Conservation (phyloP, 2,329 filamentous ascomycete species). For the Diaporthe sp. region DNA sequence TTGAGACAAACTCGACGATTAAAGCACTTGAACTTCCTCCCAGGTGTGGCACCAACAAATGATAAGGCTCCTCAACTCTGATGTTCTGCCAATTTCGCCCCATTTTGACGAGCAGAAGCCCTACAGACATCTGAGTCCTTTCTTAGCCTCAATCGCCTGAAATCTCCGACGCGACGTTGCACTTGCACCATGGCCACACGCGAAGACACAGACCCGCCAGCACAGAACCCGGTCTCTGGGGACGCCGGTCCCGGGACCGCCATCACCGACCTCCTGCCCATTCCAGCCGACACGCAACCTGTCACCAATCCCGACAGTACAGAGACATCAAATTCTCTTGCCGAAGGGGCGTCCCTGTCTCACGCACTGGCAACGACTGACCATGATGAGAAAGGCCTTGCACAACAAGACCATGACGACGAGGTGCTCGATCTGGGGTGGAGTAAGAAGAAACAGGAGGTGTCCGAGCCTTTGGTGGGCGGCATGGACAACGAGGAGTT, state of each 20-base stretch:
- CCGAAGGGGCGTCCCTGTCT: constrained; percentile 53
- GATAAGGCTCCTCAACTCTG: not conserved
- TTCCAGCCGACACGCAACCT: constrained; percentile 50
- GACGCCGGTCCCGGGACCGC: constrained; percentile 45
- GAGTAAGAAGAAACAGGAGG: constrained; percentile 71
- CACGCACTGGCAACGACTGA: constrained; percentile 60
- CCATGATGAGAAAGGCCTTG: constrained; percentile 60
- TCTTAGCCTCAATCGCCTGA: not conserved
- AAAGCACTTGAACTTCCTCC: not conserved
- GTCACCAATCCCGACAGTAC: constrained; percentile 48
- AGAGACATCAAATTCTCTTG: constrained; percentile 45
- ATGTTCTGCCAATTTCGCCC: not conserved
- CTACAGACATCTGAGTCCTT: too few species aligned
- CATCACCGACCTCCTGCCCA: constrained; percentile 51
- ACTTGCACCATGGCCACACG: not conserved
- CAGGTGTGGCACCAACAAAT: too few species aligned
- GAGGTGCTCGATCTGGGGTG: constrained; percentile 79
- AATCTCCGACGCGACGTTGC: not conserved
- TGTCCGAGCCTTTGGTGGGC: constrained; percentile 73
- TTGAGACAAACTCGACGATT: not conserved
- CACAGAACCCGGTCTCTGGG: constrained; percentile 41
- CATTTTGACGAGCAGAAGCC: not conserved
- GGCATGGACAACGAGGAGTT: constrained; percentile 80
- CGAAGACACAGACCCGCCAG: not conserved
- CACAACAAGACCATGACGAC: constrained; percentile 63